phyloP scores from a whole-genome alignment of 2,329 filamentous ascomycete species.

The Colletotrichum sp. region DNA sequence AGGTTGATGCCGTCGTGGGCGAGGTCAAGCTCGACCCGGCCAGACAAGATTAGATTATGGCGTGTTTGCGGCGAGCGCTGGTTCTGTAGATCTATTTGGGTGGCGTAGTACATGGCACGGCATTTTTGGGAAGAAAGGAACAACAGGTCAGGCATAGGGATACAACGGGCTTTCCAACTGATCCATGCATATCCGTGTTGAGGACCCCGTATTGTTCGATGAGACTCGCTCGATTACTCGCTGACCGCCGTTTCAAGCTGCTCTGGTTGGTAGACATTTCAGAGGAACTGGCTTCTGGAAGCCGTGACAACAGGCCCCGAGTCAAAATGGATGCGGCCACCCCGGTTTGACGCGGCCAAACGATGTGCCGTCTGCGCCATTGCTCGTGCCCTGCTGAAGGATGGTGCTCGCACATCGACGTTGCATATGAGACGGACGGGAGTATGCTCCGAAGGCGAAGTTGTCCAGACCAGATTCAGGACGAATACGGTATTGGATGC shows the following conservation, averaged over 20 bases:
- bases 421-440: background rate
- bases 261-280: background rate
- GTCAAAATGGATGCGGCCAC: background rate
- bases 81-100: background rate
- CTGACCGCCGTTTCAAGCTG: background rate
- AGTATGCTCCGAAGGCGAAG: background rate
- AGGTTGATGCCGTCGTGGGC: conserved; percentile 50
- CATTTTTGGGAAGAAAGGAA: background rate
- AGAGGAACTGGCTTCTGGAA: conserved; percentile 14
- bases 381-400: background rate
- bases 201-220: background rate
- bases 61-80: background rate
- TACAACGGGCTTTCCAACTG: background rate
- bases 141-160: background rate
- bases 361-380: background rate
- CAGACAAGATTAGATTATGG: conserved; percentile 20
- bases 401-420: background rate
- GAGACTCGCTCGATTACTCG: background rate
- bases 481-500: background rate
- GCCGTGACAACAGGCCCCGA: background rate
- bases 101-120: background rate
- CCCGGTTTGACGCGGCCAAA: background rate
- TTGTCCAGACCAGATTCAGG: background rate
- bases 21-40: conserved; percentile 22
- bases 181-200: background rate